Evolutionary conservation across 208 protist species (phyloP), one percentile per base, ranked within the genome.

Genomic region (Strigomonas culicis): DNA sequence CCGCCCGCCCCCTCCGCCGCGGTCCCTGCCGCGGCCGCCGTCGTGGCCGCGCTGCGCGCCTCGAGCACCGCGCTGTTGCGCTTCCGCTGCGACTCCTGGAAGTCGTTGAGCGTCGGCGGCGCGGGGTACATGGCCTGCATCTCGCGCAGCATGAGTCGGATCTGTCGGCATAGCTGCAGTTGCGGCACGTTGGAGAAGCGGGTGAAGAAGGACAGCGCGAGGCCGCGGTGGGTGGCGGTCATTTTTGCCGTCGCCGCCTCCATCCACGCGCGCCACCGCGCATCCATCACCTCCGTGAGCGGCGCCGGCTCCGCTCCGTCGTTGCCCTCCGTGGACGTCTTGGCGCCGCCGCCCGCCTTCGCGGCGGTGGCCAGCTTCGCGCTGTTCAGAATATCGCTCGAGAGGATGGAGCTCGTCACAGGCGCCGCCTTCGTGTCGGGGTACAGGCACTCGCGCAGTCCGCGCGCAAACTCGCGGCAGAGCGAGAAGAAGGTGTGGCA

Each of bases 181-280:
- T 77, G 75, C n/a, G 80, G 80, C 8, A 82, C 59, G 59, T 86
- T 82, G 25, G 72, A 82, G 52, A 82, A 69, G 57, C 66, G 75
- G 17, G 70, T 67, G 1, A 81, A 50, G 49, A 75, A 62, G 19
- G 57, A 47, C 8, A 61, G 39, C 10, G 39, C 8, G 8, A 24
- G 28, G 32, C 53, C 53, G 21, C 30, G 15, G 15, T 19, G 11
- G 15, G 39, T 15, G 15, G 11, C 6, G 6, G 32, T 13, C 32
- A 39, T 39, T 39, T 24, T 28, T 74, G 63, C 1, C 30, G 46
- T 11, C 21, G 59, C 21, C 8, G 25, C 0, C 22, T 52, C 44
- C 34, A 39, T 51, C 28, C 59, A 59, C 27, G 22, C 36, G 1
- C 51, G 31, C 34, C 36, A 49, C 6, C n/a, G 56, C 7, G 30